phyloP scores from a whole-genome alignment of 2,329 filamentous ascomycete genomes.

The Cryphonectria japonica region DNA sequence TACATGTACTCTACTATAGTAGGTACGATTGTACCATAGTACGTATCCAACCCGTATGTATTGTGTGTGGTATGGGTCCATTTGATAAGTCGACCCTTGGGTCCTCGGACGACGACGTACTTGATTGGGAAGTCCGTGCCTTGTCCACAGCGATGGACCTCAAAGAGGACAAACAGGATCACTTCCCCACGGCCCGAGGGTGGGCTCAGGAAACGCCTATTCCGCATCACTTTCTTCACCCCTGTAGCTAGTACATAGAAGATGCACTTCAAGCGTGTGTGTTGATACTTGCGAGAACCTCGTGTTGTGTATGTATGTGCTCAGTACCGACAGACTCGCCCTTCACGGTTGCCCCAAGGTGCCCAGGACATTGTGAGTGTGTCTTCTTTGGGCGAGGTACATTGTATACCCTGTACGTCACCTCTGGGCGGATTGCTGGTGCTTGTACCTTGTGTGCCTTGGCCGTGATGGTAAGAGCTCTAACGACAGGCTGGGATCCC shows the following conservation, averaged over 20 bases:
- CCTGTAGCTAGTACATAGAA: slow-evolving; percentile 10
- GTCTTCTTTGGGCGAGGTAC: background rate
- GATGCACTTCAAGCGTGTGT: background rate
- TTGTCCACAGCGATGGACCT: slow-evolving; percentile 4
- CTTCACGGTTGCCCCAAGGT: background rate
- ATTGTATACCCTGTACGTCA: background rate
- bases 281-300: background rate
- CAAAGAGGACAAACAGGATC: slow-evolving; percentile 15
- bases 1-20: background rate
- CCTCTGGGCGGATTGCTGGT: too few relatives aligned
- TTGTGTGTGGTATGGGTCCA: background rate
- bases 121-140: slow-evolving; percentile 23
- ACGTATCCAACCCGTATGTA: background rate
- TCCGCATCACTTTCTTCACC: background rate
- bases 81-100: slow-evolving; percentile 11
- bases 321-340: background rate
- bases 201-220: slow-evolving; percentile 15
- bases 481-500: background rate
- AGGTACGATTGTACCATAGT: background rate
- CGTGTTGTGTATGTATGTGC: background rate
- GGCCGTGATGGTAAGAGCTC: background rate
- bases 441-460: background rate
- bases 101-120: background rate
- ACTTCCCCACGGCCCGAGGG: slow-evolving; percentile 16
- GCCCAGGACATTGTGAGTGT: background rate